Conservation (phyloP, 768 basidiomycete genomes). For the Trametes meyenii region DNA sequence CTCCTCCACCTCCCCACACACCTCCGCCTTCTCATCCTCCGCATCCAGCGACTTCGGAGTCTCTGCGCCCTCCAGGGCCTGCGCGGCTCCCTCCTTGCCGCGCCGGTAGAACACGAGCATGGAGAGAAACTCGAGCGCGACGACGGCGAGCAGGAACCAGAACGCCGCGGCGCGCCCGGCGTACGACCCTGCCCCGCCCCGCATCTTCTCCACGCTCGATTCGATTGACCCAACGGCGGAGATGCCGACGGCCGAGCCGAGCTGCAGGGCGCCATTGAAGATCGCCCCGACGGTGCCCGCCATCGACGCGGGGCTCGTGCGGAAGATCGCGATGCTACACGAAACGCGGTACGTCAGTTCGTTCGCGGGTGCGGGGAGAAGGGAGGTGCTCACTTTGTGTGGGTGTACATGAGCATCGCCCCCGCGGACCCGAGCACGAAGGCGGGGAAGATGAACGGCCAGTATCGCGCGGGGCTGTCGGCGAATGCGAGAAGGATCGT, state of each 20-base stretch:
- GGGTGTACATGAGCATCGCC: slow-evolving; percentile 47
- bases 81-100: slow-evolving; percentile 19
- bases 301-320: slow-evolving; percentile 48
- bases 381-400: slow-evolving; percentile 46
- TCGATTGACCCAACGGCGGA: slow-evolving; percentile 53
- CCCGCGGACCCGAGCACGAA: slow-evolving; percentile 52
- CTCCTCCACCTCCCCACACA: not conserved
- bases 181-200: slow-evolving; percentile 38
- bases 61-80: not conserved
- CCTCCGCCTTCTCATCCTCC: too few species aligned
- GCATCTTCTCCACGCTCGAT: slow-evolving; percentile 42
- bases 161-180: slow-evolving; percentile 47
- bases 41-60: too few species aligned
- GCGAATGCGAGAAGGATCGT: slow-evolving; percentile 47
- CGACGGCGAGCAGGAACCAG: slow-evolving; percentile 37
- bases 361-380: not conserved
- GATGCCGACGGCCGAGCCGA: slow-evolving; percentile 53
- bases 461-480: slow-evolving; percentile 46
- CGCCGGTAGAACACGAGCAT: slow-evolving; percentile 40
- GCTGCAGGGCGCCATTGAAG: slow-evolving; percentile 55
- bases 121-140: slow-evolving; percentile 36
- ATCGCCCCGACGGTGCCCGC: slow-evolving; percentile 59
- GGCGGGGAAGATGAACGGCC: slow-evolving; percentile 51
- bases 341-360: not conserved
- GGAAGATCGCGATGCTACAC: slow-evolving; percentile 53